phyloP scores from a whole-genome alignment of 495 filamentous ascomycete genomes.

The Hypoxylon crocopeplum region DNA sequence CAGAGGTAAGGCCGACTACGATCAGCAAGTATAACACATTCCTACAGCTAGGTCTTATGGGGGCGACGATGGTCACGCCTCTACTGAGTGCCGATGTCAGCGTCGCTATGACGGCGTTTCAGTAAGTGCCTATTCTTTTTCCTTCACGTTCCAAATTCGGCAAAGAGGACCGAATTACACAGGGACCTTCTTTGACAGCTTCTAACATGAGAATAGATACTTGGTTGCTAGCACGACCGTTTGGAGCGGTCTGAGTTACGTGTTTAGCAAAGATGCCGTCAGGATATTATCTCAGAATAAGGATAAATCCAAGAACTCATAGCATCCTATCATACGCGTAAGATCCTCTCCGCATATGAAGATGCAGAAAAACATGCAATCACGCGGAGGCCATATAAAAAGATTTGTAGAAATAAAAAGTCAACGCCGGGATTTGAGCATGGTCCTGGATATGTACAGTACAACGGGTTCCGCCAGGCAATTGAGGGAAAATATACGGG shows the following conservation, averaged over 20 bases:
- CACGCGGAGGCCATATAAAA: not conserved
- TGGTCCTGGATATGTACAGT: too few relatives aligned
- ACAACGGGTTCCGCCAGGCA: too few relatives aligned
- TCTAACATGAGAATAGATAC: slow-evolving; percentile 55
- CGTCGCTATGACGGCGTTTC: slow-evolving; percentile 65
- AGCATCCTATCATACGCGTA: not conserved
- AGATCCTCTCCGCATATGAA: not conserved
- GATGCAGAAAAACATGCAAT: too few relatives aligned
- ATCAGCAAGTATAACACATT: slow-evolving; percentile 93
- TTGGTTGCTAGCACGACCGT: slow-evolving; percentile 81
- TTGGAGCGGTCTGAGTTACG: slow-evolving; percentile 84
- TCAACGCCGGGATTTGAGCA: too few relatives aligned
- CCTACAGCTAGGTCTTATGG: slow-evolving; percentile 79
- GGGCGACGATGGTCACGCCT: slow-evolving; percentile 75
- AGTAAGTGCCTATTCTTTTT: slow-evolving; percentile 62
- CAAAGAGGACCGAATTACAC: not conserved
- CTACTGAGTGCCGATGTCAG: slow-evolving; percentile 66
- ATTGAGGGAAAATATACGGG: too few relatives aligned
- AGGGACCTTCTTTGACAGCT: not conserved
- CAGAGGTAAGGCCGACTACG: slow-evolving; percentile 88
- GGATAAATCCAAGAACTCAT: slow-evolving; percentile 30
- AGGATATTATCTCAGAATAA: slow-evolving; percentile 68
- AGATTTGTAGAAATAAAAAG: too few relatives aligned
- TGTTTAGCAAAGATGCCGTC: slow-evolving; percentile 81
- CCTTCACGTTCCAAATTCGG: not conserved